Conservation (phyloP, 2,329 filamentous ascomycete genomes). For the Aspergillus sp. region DNA sequence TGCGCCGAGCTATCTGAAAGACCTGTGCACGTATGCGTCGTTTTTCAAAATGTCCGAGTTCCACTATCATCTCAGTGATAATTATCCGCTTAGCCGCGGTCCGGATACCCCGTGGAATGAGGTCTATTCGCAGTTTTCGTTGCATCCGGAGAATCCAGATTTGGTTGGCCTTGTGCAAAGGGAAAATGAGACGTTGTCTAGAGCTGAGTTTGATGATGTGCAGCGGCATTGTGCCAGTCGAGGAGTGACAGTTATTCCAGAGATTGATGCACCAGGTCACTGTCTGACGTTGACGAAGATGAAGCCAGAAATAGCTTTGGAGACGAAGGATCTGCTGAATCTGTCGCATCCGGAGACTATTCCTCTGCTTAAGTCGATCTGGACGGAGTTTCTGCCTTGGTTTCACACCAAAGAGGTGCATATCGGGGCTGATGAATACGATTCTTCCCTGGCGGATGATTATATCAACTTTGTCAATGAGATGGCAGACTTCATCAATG, state of each 20-base stretch:
- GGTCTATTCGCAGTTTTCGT: constrained; percentile 53
- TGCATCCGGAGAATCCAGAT: constrained; percentile 46
- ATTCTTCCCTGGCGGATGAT: constrained; percentile 38
- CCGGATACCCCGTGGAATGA: constrained; percentile 43
- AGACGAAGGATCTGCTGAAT: constrained; percentile 50
- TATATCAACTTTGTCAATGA: constrained; percentile 53
- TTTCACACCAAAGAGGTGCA: constrained; percentile 53
- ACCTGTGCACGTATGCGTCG: constrained; percentile 57
- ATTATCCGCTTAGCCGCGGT: constrained; percentile 49
- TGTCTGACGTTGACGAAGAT: constrained; percentile 54
- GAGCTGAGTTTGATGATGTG: constrained; percentile 48
- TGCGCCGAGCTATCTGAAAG: constrained; percentile 48
- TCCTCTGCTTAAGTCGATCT: constrained; percentile 50
- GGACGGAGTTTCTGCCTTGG: constrained; percentile 53
- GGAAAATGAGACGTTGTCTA: constrained; percentile 53
- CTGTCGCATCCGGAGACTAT: constrained; percentile 52
- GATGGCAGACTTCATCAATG: constrained; percentile 45
- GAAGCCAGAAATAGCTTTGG: constrained; percentile 52
- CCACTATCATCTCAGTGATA: constrained; percentile 56
- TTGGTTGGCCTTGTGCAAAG: constrained; percentile 48
- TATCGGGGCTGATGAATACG: constrained; percentile 55
- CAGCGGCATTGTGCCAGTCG: constrained; percentile 49
- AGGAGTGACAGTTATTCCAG: constrained; percentile 55
- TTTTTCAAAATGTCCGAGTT: constrained; percentile 59
- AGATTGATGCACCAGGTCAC: constrained; percentile 58